Conservation (phyloP, 495 filamentous ascomycete species). For the Xeromyces bisporus region DNA sequence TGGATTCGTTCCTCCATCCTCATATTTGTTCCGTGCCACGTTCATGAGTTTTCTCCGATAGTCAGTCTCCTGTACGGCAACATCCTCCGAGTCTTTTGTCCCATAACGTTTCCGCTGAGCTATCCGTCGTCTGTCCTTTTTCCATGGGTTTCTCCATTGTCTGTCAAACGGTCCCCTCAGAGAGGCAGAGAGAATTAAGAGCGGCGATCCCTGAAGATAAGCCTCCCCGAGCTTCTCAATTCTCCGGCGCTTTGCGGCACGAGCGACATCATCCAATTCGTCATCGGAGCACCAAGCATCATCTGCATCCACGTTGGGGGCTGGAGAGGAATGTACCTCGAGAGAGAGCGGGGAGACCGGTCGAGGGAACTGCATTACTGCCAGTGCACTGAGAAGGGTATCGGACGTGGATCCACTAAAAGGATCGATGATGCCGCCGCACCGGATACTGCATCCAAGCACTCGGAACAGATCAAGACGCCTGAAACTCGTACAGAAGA, state of each 20-base stretch:
- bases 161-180: constrained; percentile 46
- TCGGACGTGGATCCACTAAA: no score
- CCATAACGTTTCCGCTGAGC: neutral
- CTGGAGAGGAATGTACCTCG: constrained; percentile 30
- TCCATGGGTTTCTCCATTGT: constrained; percentile 53
- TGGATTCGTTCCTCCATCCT: no score
- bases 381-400: no score
- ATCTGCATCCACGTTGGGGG: constrained; percentile 21
- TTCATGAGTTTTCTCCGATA: constrained; percentile 4
- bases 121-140: constrained; percentile 12
- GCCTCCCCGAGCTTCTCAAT: constrained; percentile 41
- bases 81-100: constrained; percentile 1
- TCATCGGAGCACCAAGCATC: constrained; percentile 39
- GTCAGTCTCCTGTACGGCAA: constrained; percentile 11
- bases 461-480: no score
- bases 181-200: constrained; percentile 44
- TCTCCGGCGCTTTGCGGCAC: constrained; percentile 34
- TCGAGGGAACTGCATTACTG: constrained; percentile 24
- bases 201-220: constrained; percentile 39
- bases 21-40: no score
- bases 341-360: constrained; percentile 23
- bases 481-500: no score
- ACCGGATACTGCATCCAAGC: constrained; percentile 9
- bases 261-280: constrained; percentile 31
- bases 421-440: no score